Base-by-base conservation (phyloP, 2,329 filamentous ascomycete genomes). In the Bertia moriformis region DNA sequence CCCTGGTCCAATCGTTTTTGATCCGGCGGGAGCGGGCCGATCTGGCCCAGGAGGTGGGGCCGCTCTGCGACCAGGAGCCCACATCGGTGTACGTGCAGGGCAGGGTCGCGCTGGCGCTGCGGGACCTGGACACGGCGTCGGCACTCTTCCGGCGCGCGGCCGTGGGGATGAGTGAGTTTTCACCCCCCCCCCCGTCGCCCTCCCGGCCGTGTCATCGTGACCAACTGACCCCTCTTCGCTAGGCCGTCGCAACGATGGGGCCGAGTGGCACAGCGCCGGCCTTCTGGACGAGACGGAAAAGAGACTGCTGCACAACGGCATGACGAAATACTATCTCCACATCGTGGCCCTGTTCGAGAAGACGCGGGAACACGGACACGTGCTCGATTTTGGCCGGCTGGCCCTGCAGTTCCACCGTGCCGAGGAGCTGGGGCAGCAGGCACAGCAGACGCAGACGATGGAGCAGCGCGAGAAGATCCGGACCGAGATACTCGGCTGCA, bases 301-400 rank as follows among this genome's bases (percentile, higher is more conserved):
- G 66, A 71, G 69, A 22, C 58, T 74, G 4, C 57, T 81, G 18
- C 72, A 87, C 51, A 73, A 74, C 41, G 91, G 89, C 2, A 67
- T 88, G 30, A 72, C 85, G 4, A 78, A 73, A 45, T 98, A 95
- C 60, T 93, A 93, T 56, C 76, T 80, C 32, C 91, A 98, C 55
- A 73, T 96, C 38, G 72, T 88, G 12, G 69, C 75, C 15, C 67
- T 98, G 1, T 96, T 83, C 51, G 88, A 95, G 54, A 73, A 73
- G 48, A 71, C 75, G 33, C 82, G 79, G 47, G 77, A 80, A 1
- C 84, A 83, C 55, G 82, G 83, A 2, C 83, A 82, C 50, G 84
- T 93, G 30, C 73, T 86, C 4, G 84, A 93, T 46, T 95, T 94
- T 62, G 78, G 84, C 29, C 72, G 76, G 29, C 63, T 88, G 18